Conservation (phyloP, 306 rosid species). For the Parietaria judaica region DNA sequence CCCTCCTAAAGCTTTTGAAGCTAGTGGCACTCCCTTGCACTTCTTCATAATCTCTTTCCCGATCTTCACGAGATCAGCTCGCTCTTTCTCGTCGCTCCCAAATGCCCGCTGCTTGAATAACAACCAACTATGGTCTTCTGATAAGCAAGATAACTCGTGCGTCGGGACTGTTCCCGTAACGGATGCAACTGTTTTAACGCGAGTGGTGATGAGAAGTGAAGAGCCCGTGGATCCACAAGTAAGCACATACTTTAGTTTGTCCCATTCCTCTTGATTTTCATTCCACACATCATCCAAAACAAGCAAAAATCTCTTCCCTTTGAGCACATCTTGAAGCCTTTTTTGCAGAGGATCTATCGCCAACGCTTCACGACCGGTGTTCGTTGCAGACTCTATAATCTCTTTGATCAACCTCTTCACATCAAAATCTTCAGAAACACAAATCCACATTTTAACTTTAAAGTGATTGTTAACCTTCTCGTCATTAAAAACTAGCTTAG, state of each 20-base stretch:
- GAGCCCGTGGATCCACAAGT: slow-evolving; percentile 26
- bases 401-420: slow-evolving; percentile 18
- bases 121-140: slow-evolving; percentile 26
- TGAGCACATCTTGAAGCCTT: slow-evolving; percentile 8
- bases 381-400: slow-evolving; percentile 12
- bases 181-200: slow-evolving; percentile 15
- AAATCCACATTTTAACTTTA: slow-evolving; percentile 26
- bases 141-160: slow-evolving; percentile 16
- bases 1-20: slow-evolving; percentile 23
- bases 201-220: slow-evolving; percentile 31
- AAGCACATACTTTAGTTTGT: slow-evolving; percentile 16
- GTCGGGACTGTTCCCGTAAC: slow-evolving; percentile 13
- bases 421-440: slow-evolving; percentile 38
- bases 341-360: slow-evolving; percentile 9
- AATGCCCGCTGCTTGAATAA: slow-evolving; percentile 27
- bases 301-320: slow-evolving; percentile 15
- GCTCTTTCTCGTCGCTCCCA: slow-evolving; percentile 3
- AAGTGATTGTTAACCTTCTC: neutral
- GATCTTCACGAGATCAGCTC: slow-evolving; percentile 11
- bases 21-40: slow-evolving; percentile 23
- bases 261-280: slow-evolving; percentile 26
- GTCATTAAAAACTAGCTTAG: slow-evolving; percentile 25
- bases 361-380: slow-evolving; percentile 6
- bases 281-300: slow-evolving; percentile 48
- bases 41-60: slow-evolving; percentile 19